Conservation (phyloP, 176 grass and related monocot species). For the Guadua angustifolia region DNA sequence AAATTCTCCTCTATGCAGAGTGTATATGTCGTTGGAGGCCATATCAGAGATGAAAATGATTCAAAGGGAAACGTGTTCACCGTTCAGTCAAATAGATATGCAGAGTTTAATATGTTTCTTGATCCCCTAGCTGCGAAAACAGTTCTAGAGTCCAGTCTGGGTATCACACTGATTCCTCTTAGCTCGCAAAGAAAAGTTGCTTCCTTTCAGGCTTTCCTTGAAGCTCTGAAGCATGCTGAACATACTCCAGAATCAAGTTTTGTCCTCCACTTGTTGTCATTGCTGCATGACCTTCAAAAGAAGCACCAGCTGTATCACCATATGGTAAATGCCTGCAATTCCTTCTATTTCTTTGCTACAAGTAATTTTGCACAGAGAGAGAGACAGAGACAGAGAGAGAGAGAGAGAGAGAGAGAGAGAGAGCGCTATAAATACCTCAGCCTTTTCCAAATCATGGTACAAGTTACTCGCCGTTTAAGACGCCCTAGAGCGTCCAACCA, state of each 20-base stretch:
- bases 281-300: constrained; percentile 59
- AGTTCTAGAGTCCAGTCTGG: constrained; percentile 65
- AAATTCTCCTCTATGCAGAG: constrained; percentile 48
- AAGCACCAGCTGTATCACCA: constrained; percentile 63
- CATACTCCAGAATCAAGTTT: constrained; percentile 72
- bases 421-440: neutral
- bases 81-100: constrained; percentile 64
- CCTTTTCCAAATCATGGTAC: neutral
- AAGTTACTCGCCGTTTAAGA: neutral
- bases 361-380: neutral
- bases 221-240: constrained; percentile 40
- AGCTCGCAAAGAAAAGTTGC: constrained; percentile 61
- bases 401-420: neutral
- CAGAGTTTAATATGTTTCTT: constrained; percentile 83
- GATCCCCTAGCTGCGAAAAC: constrained; percentile 72
- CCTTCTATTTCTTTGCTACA: neutral
- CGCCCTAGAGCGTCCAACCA: neutral
- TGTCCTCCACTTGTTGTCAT: constrained; percentile 51
- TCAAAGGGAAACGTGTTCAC: constrained; percentile 74
- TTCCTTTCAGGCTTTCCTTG: constrained; percentile 58
- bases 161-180: constrained; percentile 72
- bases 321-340: constrained; percentile 50
- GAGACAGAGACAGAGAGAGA: neutral
- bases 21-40: constrained; percentile 72
- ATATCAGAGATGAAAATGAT: constrained; percentile 54